Conservation (phyloP, 2,329 filamentous ascomycete genomes). For the Alternaria viburni region DNA sequence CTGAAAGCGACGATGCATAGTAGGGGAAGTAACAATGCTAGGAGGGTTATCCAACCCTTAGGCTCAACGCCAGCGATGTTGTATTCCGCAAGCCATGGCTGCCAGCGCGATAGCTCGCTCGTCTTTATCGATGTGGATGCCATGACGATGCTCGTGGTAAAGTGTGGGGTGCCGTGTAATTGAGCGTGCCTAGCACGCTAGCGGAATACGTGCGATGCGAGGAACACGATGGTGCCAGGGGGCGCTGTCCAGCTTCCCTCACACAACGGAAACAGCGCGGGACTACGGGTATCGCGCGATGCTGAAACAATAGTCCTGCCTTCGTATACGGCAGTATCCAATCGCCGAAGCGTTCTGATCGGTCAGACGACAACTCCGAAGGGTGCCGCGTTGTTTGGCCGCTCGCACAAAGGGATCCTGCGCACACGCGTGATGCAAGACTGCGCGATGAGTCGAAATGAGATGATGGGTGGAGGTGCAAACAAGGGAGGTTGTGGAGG, state of each 20-base stretch:
- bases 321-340: not conserved
- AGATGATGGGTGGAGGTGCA: not conserved
- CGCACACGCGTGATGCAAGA: not conserved
- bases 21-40: constrained; percentile 18
- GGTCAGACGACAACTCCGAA: not conserved
- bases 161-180: not conserved
- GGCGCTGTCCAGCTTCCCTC: not conserved
- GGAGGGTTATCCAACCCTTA: constrained; percentile 2
- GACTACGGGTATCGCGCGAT: not conserved
- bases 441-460: not conserved
- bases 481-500: not conserved
- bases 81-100: not conserved
- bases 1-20: constrained; percentile 13
- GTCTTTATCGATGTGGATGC: not conserved
- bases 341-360: not conserved
- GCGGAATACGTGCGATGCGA: not conserved
- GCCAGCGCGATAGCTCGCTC: not conserved
- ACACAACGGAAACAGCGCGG: not conserved
- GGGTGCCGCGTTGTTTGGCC: not conserved
- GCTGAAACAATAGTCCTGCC: not conserved
- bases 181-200: not conserved
- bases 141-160: not conserved
- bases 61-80: not conserved
- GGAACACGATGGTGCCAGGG: not conserved
- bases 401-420: not conserved